phyloP scores from a whole-genome alignment of 208 protist genomes.

The Wallacemonas sp. region DNA sequence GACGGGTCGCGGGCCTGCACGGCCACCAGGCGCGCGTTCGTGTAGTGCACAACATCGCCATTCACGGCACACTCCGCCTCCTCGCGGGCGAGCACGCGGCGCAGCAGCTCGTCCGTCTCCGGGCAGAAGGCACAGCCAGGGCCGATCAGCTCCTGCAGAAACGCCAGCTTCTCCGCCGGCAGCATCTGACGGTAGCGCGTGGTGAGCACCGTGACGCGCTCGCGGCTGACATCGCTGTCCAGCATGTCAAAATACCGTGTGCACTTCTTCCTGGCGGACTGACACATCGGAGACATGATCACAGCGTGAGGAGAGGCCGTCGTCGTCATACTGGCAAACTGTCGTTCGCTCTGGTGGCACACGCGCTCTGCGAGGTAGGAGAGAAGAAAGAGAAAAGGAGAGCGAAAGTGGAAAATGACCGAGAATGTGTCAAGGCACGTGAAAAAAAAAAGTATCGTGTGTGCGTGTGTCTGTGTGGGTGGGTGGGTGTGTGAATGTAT shows the following conservation, averaged over 20 bases:
- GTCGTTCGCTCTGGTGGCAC: no score
- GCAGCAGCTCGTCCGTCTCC: conserved; percentile 4
- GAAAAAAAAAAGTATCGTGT: not conserved
- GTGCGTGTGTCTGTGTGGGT: not conserved
- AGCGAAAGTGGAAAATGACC: no score
- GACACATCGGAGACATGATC: conserved; percentile 1
- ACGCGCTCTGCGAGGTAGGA: no score
- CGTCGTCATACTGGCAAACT: not conserved
- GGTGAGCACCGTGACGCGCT: conserved; percentile 51
- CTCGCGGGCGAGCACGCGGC: conserved; percentile 22
- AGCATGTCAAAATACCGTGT: conserved; percentile 55
- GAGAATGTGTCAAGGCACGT: no score
- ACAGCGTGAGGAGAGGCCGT: conserved; percentile 1
- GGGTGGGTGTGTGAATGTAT: no score
- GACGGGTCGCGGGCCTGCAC: conserved; percentile 53
- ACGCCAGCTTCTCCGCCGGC: conserved; percentile 50
- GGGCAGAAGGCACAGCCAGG: not conserved
- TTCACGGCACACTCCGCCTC: conserved; percentile 19
- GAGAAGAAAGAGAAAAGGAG: conserved; percentile 27
- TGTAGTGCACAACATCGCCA: conserved; percentile 32
- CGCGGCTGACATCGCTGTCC: conserved; percentile 48
- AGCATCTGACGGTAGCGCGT: conserved; percentile 51
- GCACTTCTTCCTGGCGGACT: conserved; percentile 1
- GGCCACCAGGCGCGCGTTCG: conserved; percentile 34
- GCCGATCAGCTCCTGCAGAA: conserved; percentile 49